Evolutionary conservation across 345 rosid species (phyloP), one percentile per base, ranked within the genome.

Genomic region (Pistacia vera): DNA sequence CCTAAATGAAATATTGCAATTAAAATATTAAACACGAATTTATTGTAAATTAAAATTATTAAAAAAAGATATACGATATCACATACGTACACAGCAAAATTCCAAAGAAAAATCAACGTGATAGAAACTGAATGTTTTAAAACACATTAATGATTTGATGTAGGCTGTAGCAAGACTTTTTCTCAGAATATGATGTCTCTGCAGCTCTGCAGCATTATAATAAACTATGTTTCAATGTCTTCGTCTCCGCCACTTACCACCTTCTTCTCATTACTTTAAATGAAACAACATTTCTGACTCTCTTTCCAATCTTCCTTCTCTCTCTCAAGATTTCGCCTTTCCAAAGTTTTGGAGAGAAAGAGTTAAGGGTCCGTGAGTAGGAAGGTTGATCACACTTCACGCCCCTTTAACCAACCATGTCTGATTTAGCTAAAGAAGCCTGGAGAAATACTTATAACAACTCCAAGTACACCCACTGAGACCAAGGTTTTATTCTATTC

Each of bases 381-480:
- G 12, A 41, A 4, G 25, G n/a, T 54, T 51, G 68, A 72, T 82
- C 69, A 2, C 2, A 33, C 46, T 41, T 41, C 46, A 0, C 9
- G 44, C 30, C 16, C 12, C 18, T 13, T 3, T 13, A 46, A 33
- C 59, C 57, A 72, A 38, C 52, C 82, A 94, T 95, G 99, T 87
- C 92, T 30, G 97, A 92, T 71, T 68, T 81, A 4, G 91, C 85
- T 69, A 87, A 91, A 80, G 93, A 88, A n/a, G 95, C 96, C 38
- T 95, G 98, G 97, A 81, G 92, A 79, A 90, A 59, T 92, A 95
- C 81, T 95, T 68, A 90, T 91, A 64, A 64, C 99, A 93, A 88
- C 97, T 93, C 64, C 95, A 92, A 83, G 85, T 83, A 10, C 88
- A 88, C 80, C 98, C 97, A 81, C 90, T 92, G 48, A 78, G 81